Evolutionary conservation across 306 rosid genomes (phyloP), one percentile per base, ranked within the genome.

Genomic region (Fagus crenata): DNA sequence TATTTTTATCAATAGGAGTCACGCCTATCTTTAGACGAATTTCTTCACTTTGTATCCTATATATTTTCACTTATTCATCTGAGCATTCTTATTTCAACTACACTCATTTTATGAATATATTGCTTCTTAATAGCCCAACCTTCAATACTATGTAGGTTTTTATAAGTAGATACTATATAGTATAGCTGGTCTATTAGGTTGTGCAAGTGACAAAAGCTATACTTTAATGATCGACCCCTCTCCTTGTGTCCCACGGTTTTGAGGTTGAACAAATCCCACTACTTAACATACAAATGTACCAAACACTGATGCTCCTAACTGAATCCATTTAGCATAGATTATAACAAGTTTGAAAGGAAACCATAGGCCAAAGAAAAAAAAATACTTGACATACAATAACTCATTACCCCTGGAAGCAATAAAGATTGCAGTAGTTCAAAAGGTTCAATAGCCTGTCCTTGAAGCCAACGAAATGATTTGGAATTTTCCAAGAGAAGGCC

Each of bases 401-500:
- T 73, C 32, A 69, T 82, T 90, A 92, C 98, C 92, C 90, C 98
- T 2, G 98, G 96, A 82, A 95, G 96, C 83, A 95, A 79, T 72
- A 95, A 81, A 49, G 97, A 88, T 58, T 87, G 93, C 77, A 95
- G 84, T 69, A 95, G 84, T 68, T 91, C 92, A 46, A 79, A 72
- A 60, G 89, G 92, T 64, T 86, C 96, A 61, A 84, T 80, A 74
- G 88, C 85, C 80, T 84, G 91, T 81, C 96, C 93, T 81, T 80
- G 88, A 68, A 90, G 77, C 72, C 63, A 69, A 73, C 78, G 85
- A 68, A 89, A 49, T 74, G 97, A 90, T 83, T 81, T 90, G 5
- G 89, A 89, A 83, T 84, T 88, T 87, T 90, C 96, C 81, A 95
- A 87, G 84, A 90, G 77, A 83, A 95, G 96, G 55, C 96, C 87